phyloP scores from a whole-genome alignment of 176 grass and related monocot species.

The Raddia guianensis region DNA sequence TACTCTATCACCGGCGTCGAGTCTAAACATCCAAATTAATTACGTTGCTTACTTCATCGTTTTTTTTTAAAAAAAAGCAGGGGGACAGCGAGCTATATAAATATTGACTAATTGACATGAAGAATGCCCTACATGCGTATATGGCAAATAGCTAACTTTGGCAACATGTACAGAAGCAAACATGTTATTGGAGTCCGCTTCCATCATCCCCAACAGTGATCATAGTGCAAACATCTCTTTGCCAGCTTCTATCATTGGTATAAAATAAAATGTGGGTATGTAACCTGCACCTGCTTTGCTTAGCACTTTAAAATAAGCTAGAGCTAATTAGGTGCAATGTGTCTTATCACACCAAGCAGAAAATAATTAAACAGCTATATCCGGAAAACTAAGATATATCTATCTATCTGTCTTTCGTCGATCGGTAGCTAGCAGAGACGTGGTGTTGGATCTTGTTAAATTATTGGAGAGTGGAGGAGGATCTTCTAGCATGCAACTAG shows the following conservation, averaged over 20 bases:
- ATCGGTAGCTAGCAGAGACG: not conserved
- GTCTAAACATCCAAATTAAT: not conserved
- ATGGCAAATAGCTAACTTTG: not conserved
- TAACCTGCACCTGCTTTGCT: not conserved
- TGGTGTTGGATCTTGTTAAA: not conserved
- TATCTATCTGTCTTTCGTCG: too few relatives aligned
- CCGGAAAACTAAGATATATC: not conserved
- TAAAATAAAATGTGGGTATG: not conserved
- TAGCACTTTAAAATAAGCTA: not conserved
- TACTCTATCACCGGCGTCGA: conserved; percentile 19
- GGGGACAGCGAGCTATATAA: not conserved
- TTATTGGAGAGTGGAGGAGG: too few relatives aligned
- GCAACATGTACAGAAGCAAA: conserved; percentile 7
- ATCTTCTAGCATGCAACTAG: too few relatives aligned
- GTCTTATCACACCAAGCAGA: not conserved
- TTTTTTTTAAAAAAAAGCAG: not conserved
- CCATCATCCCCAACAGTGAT: not conserved
- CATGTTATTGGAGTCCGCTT: conserved; percentile 32
- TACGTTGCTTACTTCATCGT: not conserved
- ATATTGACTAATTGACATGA: not conserved
- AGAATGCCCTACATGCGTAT: not conserved
- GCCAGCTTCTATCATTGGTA: not conserved
- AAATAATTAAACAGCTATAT: not conserved
- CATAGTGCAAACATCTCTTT: not conserved
- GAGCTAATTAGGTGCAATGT: not conserved